Evolutionary conservation across 805 yeast species (phyloP).

Genomic region (Kazachstania martiniae): DNA sequence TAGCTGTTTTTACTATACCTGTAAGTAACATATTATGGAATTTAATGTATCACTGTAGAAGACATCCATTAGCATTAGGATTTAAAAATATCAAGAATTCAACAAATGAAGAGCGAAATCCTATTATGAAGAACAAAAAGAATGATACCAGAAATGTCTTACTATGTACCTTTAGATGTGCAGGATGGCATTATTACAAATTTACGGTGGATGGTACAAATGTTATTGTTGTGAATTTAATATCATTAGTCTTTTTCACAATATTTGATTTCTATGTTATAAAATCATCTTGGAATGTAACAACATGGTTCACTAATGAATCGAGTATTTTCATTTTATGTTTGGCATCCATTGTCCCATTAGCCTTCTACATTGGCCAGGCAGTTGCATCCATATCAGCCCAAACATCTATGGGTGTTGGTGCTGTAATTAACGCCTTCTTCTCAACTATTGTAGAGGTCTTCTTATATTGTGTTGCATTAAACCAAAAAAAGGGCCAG

Average conservation of each 20-base stretch:
- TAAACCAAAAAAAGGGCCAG: conserved; percentile 72
- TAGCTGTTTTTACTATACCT: conserved; percentile 81
- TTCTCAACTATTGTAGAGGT: conserved; percentile 94
- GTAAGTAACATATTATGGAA: conserved; percentile 73
- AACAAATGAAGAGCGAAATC: conserved; percentile 2
- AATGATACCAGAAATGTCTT: conserved; percentile 40
- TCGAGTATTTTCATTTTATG: conserved; percentile 63
- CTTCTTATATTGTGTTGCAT: conserved; percentile 83
- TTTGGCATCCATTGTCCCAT: conserved; percentile 75
- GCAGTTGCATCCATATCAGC: conserved; percentile 99
- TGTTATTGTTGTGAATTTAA: conserved; percentile 78
- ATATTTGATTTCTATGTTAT: conserved; percentile 65
- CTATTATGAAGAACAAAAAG: conserved; percentile 2
- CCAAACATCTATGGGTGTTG: conserved; percentile 97
- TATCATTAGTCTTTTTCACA: conserved; percentile 70
- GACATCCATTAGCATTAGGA: conserved; percentile 84
- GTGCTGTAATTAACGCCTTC: conserved; percentile 96
- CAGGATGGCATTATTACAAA: conserved; percentile 89
- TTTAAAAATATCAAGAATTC: conserved; percentile 46
- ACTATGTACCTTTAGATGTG: conserved; percentile 83
- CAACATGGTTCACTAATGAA: conserved; percentile 38
- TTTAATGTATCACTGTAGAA: conserved; percentile 64
- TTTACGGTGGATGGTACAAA: conserved; percentile 95
- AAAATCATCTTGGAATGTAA: conserved; percentile 34
- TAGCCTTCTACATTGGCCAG: conserved; percentile 95